Conservation (phyloP, 2,329 filamentous ascomycete species). For the Hypoxylon sp. region DNA sequence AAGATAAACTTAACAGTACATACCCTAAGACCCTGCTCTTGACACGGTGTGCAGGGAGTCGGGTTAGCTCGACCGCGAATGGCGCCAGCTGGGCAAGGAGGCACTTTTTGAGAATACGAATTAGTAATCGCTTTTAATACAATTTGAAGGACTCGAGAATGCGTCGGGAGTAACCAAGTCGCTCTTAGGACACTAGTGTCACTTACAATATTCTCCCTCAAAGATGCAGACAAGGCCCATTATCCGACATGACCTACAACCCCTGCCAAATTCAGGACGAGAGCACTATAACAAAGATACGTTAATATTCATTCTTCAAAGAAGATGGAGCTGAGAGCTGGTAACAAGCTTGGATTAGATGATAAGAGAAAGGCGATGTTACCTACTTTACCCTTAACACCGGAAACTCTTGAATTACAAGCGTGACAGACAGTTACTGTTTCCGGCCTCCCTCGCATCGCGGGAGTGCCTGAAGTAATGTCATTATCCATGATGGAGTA, state of each 20-base stretch:
- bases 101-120: background rate
- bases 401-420: background rate
- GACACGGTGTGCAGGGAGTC: background rate
- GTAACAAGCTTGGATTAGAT: background rate
- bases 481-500: background rate
- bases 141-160: background rate
- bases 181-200: background rate
- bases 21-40: background rate
- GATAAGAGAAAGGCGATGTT: background rate
- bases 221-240: conserved; percentile 3
- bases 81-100: background rate
- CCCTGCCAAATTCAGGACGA: background rate
- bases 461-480: background rate
- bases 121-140: background rate
- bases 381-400: background rate
- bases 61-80: too few relatives aligned
- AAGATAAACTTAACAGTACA: background rate
- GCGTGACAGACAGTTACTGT: background rate
- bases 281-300: conserved; percentile 3
- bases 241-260: background rate
- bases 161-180: too few relatives aligned
- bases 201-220: background rate
- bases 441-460: background rate
- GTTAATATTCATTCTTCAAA: background rate
- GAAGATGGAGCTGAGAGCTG: background rate